A percentile compares a stretch with the other conserved stretches of the same genome.
Conservation (phyloP, 352 stramenopile species). For the Phytophthora fragariae region DNA sequence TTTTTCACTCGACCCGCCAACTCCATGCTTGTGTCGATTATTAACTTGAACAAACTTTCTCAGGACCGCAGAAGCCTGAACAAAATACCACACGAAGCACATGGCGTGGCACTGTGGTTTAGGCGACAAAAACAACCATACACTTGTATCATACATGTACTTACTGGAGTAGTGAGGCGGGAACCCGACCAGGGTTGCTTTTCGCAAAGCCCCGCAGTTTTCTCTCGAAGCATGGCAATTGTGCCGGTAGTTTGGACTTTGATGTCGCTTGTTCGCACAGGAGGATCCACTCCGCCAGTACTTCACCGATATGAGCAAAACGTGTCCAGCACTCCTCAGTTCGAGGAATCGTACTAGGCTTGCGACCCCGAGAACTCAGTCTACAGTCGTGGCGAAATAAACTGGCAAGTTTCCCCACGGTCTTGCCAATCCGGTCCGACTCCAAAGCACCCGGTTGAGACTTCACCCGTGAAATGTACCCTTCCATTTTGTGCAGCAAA, state of each 20-base stretch:
- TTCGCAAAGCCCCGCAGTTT: not conserved
- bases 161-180: not conserved
- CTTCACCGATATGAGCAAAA: not conserved
- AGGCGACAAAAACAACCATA: not conserved
- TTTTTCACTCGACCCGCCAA: not conserved
- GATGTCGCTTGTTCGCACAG: not conserved
- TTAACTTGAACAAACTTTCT: not conserved
- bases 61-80: not conserved
- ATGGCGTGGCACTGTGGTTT: not conserved
- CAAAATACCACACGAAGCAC: too few species aligned
- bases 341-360: not conserved
- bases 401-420: not conserved
- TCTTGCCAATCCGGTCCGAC: not conserved
- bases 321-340: not conserved
- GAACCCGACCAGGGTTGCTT: not conserved
- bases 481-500: not conserved
- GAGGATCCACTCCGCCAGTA: not conserved
- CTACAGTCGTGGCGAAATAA: not conserved
- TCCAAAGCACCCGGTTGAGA: not conserved
- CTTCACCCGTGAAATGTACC: not conserved
- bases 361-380: not conserved
- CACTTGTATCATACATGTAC: not conserved
- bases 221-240: not conserved
- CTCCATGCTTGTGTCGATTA: not conserved
- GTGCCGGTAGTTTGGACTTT: not conserved